A percentile compares a stretch with the other conserved stretches of the same genome.
phyloP scores from a whole-genome alignment of 1,139 yeast genomes.

The Neolecta irregularis region DNA sequence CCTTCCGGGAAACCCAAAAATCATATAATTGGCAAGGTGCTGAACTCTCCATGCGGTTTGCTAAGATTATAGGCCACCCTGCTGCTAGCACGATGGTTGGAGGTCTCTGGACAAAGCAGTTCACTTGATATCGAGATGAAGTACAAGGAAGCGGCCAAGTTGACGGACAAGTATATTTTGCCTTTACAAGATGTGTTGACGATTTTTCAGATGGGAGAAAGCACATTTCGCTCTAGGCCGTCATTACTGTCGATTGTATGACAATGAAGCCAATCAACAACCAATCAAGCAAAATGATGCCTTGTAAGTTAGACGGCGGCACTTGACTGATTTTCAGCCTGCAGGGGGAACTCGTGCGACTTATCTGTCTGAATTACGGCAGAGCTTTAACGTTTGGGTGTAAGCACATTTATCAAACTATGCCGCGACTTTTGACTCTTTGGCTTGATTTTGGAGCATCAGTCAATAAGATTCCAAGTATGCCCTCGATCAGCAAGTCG shows the following conservation, averaged over 20 bases:
- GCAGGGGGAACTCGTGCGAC: slow-evolving; percentile 51
- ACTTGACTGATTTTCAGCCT: slow-evolving; percentile 15
- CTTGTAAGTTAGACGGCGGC: slow-evolving; percentile 16
- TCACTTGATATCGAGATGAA: slow-evolving; percentile 58
- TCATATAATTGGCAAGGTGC: slow-evolving; percentile 4
- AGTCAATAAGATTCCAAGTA: slow-evolving; percentile 4
- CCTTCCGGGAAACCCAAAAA: slow-evolving; percentile 1
- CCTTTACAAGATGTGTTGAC: slow-evolving; percentile 5
- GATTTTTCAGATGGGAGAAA: slow-evolving; percentile 57
- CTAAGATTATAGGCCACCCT: slow-evolving; percentile 34
- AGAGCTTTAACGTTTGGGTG: slow-evolving; percentile 56
- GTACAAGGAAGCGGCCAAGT: slow-evolving; percentile 42
- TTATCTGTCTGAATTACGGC: slow-evolving; percentile 49
- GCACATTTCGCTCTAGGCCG: slow-evolving; percentile 70
- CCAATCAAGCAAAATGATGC: slow-evolving; percentile 22
- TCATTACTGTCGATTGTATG: slow-evolving; percentile 63
- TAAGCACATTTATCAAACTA: slow-evolving; percentile 60
- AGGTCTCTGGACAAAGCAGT: slow-evolving; percentile 69
- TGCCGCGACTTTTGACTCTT: slow-evolving; percentile 76
- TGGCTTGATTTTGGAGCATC: slow-evolving; percentile 72
- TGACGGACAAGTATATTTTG: neutral
- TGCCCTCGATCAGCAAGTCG: neutral
- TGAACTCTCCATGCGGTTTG: neutral
- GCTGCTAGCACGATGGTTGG: slow-evolving; percentile 80
- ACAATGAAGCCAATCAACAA: slow-evolving; percentile 35